Conservation (phyloP, 192 early-diverging fungal species). For the Nowakowskiella sp. region DNA sequence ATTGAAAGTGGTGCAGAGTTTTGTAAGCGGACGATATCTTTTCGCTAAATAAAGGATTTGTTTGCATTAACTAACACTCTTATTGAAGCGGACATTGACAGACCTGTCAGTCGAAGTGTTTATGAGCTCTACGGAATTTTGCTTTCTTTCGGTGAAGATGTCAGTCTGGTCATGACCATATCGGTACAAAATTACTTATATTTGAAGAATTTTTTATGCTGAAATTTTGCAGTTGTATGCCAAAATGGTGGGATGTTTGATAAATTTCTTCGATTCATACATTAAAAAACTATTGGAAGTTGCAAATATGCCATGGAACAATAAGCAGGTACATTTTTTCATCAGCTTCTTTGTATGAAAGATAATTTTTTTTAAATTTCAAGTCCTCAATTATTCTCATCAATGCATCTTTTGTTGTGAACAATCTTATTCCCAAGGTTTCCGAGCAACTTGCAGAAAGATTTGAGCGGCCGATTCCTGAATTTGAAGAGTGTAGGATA, state of each 20-base stretch:
- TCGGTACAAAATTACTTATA: conserved; percentile 32
- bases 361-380: neutral
- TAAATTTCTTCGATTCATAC: conserved; percentile 56
- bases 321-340: conserved; percentile 32
- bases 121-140: conserved; percentile 60
- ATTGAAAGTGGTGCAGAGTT: conserved; percentile 21
- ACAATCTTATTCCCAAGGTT: conserved; percentile 51
- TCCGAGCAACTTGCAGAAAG: conserved; percentile 50
- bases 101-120: conserved; percentile 57
- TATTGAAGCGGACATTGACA: conserved; percentile 27
- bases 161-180: conserved; percentile 59
- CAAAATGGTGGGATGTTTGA: conserved; percentile 57
- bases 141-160: conserved; percentile 64
- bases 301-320: conserved; percentile 30
- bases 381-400: conserved; percentile 35
- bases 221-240: conserved; percentile 49
- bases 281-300: conserved; percentile 48
- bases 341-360: neutral
- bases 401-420: conserved; percentile 46
- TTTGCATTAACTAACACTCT: conserved; percentile 15
- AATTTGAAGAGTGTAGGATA: conserved; percentile 47
- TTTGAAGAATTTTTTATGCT: conserved; percentile 10
- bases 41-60: conserved; percentile 34
- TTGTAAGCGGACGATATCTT: conserved; percentile 4
- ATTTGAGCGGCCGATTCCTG: conserved; percentile 74